A percentile compares a stretch with the other conserved stretches of the same genome.
These are phyloP conservation scores for Mortierella sp. DNA, from an alignment of 371 early-diverging fungal genomes.

Conservation along the genomic window DNA sequence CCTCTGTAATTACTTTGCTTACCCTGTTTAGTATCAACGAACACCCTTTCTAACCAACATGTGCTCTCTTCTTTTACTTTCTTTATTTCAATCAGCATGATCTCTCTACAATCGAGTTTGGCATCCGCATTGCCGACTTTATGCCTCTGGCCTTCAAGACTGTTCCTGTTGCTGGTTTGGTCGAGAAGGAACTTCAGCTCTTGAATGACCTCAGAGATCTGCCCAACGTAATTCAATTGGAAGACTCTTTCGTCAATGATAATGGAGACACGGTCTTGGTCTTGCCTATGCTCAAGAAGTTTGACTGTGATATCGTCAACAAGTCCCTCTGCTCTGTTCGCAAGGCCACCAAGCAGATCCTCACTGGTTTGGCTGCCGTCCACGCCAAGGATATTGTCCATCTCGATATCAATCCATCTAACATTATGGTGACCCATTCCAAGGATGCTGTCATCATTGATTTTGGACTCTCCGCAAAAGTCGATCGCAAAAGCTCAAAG, in stretches of 20 bases:
- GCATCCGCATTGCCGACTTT: constrained; percentile 66
- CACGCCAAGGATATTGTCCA: constrained; percentile 71
- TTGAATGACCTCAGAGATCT: constrained; percentile 57
- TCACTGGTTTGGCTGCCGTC: constrained; percentile 61
- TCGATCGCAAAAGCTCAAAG: constrained; percentile 39
- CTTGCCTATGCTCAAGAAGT: constrained; percentile 63
- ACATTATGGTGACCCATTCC: constrained; percentile 71
- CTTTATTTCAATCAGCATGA: constrained; percentile 30
- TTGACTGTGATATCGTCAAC: constrained; percentile 50
- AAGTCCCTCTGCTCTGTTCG: constrained; percentile 49
- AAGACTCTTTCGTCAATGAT: constrained; percentile 69
- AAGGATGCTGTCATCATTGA: constrained; percentile 73
- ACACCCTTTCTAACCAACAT: neutral
- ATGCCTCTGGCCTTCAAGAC: constrained; percentile 74
- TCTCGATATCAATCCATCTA: constrained; percentile 74
- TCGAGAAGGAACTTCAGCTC: constrained; percentile 66
- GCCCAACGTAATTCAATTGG: constrained; percentile 64
- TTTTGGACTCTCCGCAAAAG: constrained; percentile 70
- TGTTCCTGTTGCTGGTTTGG: constrained; percentile 61
- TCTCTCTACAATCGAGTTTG: constrained; percentile 65
- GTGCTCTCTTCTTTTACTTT: neutral
- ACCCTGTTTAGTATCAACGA: neutral
- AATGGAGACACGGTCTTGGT: constrained; percentile 66
- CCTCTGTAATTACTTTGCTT: neutral
- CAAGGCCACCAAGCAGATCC: constrained; percentile 58